Percentiles rank a stretch among this genome's conserved stretches.
These are phyloP conservation scores for Tricholoma hemisulphureum DNA, from an alignment of 768 basidiomycete species.

Conservation along the genomic window DNA sequence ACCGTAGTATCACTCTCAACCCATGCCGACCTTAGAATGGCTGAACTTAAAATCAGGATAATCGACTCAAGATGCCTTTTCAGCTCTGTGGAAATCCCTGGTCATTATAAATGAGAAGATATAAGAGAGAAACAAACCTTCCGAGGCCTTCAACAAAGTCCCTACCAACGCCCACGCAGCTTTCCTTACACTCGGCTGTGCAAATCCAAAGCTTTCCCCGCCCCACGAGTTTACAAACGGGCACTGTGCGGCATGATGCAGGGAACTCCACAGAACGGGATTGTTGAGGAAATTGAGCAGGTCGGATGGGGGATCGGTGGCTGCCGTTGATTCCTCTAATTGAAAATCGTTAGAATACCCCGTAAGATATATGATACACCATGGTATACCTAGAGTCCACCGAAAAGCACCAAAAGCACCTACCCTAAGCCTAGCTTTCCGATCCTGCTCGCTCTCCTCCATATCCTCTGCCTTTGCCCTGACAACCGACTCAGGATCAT, in stretches of 20 bases:
- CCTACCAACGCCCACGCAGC: constrained; percentile 63
- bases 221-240: constrained; percentile 37
- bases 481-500: constrained; percentile 33
- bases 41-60: constrained; percentile 50
- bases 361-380: constrained; percentile 6
- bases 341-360: not conserved
- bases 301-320: constrained; percentile 24
- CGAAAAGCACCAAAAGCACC: constrained; percentile 63
- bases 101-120: not conserved
- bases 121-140: constrained; percentile 36
- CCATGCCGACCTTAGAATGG: constrained; percentile 64
- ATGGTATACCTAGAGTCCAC: constrained; percentile 55
- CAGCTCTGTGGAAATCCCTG: not conserved
- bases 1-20: constrained; percentile 71
- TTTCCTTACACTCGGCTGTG: constrained; percentile 71
- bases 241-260: constrained; percentile 43
- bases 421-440: constrained; percentile 66
- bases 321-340: not conserved
- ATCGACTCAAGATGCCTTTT: constrained; percentile 24
- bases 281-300: constrained; percentile 44
- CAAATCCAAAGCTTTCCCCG: constrained; percentile 52
- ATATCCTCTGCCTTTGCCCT: constrained; percentile 53
- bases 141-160: constrained; percentile 40
- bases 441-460: constrained; percentile 70
- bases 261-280: constrained; percentile 58